Conservation (phyloP, 176 grass and related monocot genomes). For the Avena atlantica region DNA sequence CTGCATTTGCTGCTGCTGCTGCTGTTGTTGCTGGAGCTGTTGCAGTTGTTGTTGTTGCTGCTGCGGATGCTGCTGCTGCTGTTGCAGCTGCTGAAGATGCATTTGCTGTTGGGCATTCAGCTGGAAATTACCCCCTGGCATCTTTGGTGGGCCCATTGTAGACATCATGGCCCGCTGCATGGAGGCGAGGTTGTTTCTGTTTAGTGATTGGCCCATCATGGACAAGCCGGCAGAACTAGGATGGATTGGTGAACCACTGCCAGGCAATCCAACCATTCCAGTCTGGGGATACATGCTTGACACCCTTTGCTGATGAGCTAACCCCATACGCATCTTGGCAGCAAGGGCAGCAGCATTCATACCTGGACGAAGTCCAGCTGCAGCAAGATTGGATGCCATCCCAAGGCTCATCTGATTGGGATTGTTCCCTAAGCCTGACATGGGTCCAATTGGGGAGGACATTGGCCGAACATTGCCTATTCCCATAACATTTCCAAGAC, state of each 20-base stretch:
- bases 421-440: conserved; percentile 68
- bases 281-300: conserved; percentile 64
- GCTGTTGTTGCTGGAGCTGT: conserved; percentile 32
- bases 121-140: conserved; percentile 69
- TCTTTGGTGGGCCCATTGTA: conserved; percentile 94
- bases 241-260: conserved; percentile 74
- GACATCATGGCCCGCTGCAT: conserved; percentile 74
- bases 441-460: conserved; percentile 60
- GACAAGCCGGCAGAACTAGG: conserved; percentile 64
- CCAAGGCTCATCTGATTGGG: conserved; percentile 79
- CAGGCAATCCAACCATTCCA: conserved; percentile 70
- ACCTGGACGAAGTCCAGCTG: conserved; percentile 54
- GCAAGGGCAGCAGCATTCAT: conserved; percentile 46
- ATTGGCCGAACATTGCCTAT: conserved; percentile 71
- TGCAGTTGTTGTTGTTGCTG: conserved; percentile 42
- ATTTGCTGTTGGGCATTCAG: conserved; percentile 64
- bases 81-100: conserved; percentile 34
- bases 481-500: conserved; percentile 77
- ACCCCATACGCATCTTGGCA: conserved; percentile 58
- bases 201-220: conserved; percentile 75
- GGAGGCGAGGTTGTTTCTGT: conserved; percentile 65
- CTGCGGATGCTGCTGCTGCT: conserved; percentile 44
- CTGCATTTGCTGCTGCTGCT: conserved; percentile 48
- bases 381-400: conserved; percentile 65
- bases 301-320: conserved; percentile 70